phyloP scores from a whole-genome alignment of 148 eudicot genomes.

The Cornus kousa region DNA sequence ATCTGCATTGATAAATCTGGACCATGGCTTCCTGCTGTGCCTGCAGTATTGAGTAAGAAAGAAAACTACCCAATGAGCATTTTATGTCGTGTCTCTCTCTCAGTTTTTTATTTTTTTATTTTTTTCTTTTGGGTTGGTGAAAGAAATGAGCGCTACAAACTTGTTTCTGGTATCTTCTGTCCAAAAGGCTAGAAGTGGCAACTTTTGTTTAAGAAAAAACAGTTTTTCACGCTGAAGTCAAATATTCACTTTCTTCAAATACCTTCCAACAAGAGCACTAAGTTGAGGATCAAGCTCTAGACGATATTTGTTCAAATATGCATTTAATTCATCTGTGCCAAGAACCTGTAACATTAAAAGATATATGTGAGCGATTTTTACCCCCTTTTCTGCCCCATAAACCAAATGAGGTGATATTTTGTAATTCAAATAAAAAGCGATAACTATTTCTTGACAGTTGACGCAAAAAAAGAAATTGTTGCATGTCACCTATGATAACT shows the following conservation, averaged over 20 bases:
- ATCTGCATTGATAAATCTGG: conserved; percentile 82
- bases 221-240: not conserved
- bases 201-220: not conserved
- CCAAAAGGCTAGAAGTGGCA: not conserved
- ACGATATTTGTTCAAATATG: conserved; percentile 43
- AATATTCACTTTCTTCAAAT: conserved; percentile 1
- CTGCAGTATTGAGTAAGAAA: conserved; percentile 32
- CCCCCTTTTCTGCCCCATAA: not conserved
- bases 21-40: conserved; percentile 98
- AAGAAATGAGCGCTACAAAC: not conserved
- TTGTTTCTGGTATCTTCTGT: not conserved
- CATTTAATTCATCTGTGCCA: conserved; percentile 50
- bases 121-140: too few relatives aligned
- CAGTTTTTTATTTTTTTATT: too few relatives aligned
- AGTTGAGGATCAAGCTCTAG: conserved; percentile 56
- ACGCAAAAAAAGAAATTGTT: too few relatives aligned
- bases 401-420: not conserved
- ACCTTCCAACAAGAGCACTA: conserved; percentile 56
- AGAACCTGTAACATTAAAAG: conserved; percentile 36
- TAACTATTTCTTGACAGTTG: too few relatives aligned
- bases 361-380: not conserved
- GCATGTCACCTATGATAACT: not conserved
- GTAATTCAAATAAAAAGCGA: not conserved
- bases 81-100: too few relatives aligned
- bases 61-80: not conserved